Evolutionary conservation across 1,284 basidiomycete species (phyloP), one percentile per base, ranked within the genome.

Genomic region (Cutaneotrichosporon sp.): DNA sequence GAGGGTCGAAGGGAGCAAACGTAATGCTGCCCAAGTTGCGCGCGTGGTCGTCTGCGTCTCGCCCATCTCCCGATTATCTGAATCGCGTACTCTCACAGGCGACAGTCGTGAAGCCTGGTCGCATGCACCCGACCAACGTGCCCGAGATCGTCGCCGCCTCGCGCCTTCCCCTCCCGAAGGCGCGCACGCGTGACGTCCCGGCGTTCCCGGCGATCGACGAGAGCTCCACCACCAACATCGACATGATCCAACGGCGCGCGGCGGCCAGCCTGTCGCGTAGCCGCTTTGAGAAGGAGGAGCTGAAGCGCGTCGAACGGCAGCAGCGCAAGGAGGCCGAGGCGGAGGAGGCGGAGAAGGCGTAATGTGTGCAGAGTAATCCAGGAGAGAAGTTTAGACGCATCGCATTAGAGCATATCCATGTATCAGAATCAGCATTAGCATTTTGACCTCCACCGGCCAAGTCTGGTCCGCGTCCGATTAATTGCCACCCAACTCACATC

Each of bases 401-500:
- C 34, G 34, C 34, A 36, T 36, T 36, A 36, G 7, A 36, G 34
- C 34, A 36, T 36, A 36, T 36, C 5, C 34, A 36, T 3, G 34
- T 13, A 36, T 36, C 34, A 36, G 2, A 8, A 36, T 36, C 2
- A 36, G 34, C 34, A 36, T 36, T 36, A 36, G 34, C 34, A 36
- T 9, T 36, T 36, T 8, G 8, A 36, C 49, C 49, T 50, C 49
- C 49, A 53, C 51, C 51, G 51, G 51, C 31, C 31, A 34, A 34
- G 30, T 53, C 51, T 30, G 51, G 51, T 53, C 51, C 51, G 51
- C 9, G 13, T 31, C 47, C 26, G 30, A 32, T n/a, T 5, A 16
- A 30, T 53, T 32, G 51, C 51, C 51, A 53, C 51, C 51, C 31
- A 53, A 53, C 30, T 56, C 55, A 56, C 22, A 16, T 42, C 38